Base-by-base conservation (phyloP, 352 stramenopile species). In the Pythium plurisporium region DNA sequence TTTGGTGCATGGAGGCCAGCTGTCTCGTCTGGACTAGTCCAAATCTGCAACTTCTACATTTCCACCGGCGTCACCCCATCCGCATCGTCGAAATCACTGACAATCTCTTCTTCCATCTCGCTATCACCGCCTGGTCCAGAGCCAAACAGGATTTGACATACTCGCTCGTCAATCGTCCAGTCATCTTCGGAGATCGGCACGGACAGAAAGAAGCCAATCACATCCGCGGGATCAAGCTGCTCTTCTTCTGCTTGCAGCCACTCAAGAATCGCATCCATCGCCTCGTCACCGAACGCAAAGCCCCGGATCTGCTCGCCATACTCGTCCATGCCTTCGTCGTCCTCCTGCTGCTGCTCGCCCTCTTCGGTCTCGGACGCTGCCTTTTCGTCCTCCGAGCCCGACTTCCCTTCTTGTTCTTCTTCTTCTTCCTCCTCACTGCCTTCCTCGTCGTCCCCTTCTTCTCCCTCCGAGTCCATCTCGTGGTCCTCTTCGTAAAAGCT, bases 141-240 rank as follows among this genome's bases (percentile, higher is more conserved):
- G 52, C 67, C 72, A 56, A 91, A 91, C 5, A 91, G 67, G 38
- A 89, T 88, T 62, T 87, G 70, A 22, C 78, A 87, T 50, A 92
- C 71, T 43, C 82, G 82, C 27, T 92, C 79, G 61, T 92, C 82
- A 12, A 92, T 52, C 19, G 77, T 71, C 82, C 82, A 92, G 58
- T 92, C 82, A 53, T 90, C 82, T 50, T 92, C 82, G 43, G 76
- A 72, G 31, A 86, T 66, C 11, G 82, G 82, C 45, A 89, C 51
- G 46, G 77, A 78, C 33, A 89, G 56, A 56, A 90, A 87, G 51
- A 90, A 92, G 22, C 74, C 69, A 12, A 89, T 66, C 47, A 83
- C 67, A 40, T 90, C 76, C 1, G 81, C 69, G 1, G 74, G 70
- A 11, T 89, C 76, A 6, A 88, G 48, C 22, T 84, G 64, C 48